Evolutionary conservation across 805 yeast genomes (phyloP).

Genomic region (Saccharomyces paradoxus): DNA sequence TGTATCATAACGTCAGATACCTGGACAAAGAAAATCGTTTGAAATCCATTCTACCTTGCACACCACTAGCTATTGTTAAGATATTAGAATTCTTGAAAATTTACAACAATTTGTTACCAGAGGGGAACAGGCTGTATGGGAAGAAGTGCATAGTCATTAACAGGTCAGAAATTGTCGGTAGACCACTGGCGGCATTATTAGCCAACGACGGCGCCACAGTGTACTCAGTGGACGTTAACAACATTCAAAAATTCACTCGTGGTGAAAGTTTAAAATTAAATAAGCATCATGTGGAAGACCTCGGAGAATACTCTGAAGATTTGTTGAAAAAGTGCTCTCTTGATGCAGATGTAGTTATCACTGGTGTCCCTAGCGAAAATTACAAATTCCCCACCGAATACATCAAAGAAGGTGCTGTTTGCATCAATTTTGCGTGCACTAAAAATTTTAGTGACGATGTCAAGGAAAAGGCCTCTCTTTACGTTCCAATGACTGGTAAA

Average conservation of each 20-base stretch:
- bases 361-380: conserved; percentile 82
- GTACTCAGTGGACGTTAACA: conserved; percentile 80
- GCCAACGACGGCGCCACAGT: conserved; percentile 98
- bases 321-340: conserved; percentile 55
- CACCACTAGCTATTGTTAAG: conserved; percentile 91
- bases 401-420: conserved; percentile 81
- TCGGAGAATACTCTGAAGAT: conserved; percentile 34
- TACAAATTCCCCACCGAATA: conserved; percentile 82
- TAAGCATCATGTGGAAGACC: conserved; percentile 73
- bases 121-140: conserved; percentile 90
- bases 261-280: conserved; percentile 81
- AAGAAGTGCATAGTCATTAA: conserved; percentile 86
- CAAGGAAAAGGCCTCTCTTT: conserved; percentile 78
- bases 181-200: conserved; percentile 89
- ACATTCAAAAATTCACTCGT: conserved; percentile 84
- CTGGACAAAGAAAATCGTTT: conserved; percentile 60
- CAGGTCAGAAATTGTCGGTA: conserved; percentile 93
- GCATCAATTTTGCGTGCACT: conserved; percentile 81
- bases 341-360: conserved; percentile 82
- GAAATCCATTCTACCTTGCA: conserved; percentile 90
- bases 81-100: conserved; percentile 83
- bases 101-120: conserved; percentile 71
- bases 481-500: conserved; percentile 93
- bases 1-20: conserved; percentile 87
- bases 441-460: conserved; percentile 81